A percentile compares a stretch with the other conserved stretches of the same genome.
Evolutionary conservation across 345 rosid species (phyloP).

Genomic region (Citrus inodora): DNA sequence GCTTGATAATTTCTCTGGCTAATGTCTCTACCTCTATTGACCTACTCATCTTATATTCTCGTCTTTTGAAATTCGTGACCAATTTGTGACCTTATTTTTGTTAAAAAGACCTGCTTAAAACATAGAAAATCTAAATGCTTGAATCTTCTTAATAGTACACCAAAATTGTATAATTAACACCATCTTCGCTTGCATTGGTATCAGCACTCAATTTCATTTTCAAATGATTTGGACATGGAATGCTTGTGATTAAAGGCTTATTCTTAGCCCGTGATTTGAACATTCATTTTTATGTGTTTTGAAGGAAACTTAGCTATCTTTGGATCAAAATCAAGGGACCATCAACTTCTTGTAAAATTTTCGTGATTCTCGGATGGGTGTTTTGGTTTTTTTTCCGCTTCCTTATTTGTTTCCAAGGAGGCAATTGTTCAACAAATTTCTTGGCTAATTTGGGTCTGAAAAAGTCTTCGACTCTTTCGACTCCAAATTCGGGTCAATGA

Average conservation of each 20-base stretch:
- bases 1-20: conserved; percentile 13
- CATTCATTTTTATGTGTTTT: not conserved
- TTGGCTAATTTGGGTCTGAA: not conserved
- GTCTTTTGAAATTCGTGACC: not conserved
- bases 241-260: not conserved
- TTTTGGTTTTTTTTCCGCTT: not conserved
- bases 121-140: not conserved
- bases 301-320: not conserved
- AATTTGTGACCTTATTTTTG: not conserved
- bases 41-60: not conserved
- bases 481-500: no score
- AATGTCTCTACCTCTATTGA: not conserved
- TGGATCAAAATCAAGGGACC: not conserved
- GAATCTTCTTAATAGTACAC: not conserved
- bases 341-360: not conserved
- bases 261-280: not conserved
- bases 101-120: not conserved
- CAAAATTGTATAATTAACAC: not conserved
- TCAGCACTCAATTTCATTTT: no score
- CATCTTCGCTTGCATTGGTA: not conserved
- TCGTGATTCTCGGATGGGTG: not conserved
- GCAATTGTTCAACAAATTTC: not conserved
- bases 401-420: not conserved
- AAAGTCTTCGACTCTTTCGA: no score
- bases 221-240: no score